These are phyloP conservation scores for Leccinum olivaceopallidum DNA, from an alignment of 768 basidiomycete genomes.

Conservation along the genomic window DNA sequence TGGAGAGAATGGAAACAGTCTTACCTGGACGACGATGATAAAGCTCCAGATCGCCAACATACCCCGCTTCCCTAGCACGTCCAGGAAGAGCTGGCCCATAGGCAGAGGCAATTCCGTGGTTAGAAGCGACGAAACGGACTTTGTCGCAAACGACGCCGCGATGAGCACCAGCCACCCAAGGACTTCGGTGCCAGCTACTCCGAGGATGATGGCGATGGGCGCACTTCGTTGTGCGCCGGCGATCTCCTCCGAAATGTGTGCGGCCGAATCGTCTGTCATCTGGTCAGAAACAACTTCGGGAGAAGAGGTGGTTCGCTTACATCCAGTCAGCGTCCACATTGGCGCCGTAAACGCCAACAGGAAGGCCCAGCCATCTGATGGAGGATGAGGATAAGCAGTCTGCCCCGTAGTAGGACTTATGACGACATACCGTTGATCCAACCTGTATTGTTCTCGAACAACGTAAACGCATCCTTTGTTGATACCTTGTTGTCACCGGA, in stretches of 20 bases:
- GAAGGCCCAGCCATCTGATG: conserved; percentile 72
- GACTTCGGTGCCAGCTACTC: conserved; percentile 57
- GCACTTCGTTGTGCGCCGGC: conserved; percentile 62
- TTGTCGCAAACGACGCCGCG: conserved; percentile 62
- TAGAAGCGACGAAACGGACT: conserved; percentile 43
- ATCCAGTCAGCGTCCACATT: conserved; percentile 81
- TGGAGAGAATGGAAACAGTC: background rate
- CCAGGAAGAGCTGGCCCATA: conserved; percentile 71
- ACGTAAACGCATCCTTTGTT: conserved; percentile 64
- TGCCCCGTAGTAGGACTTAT: background rate
- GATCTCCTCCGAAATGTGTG: conserved; percentile 74
- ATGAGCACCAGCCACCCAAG: conserved; percentile 70
- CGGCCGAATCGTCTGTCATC: conserved; percentile 67
- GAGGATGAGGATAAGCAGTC: background rate
- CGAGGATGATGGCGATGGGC: conserved; percentile 68
- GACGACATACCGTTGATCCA: conserved; percentile 55
- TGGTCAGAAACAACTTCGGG: background rate
- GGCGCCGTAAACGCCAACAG: conserved; percentile 70
- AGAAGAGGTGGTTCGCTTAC: conserved; percentile 38
- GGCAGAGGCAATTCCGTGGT: conserved; percentile 54
- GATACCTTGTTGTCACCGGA: conserved; percentile 62
- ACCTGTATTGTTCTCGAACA: conserved; percentile 71
- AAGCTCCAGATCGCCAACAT: conserved; percentile 75
- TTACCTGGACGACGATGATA: conserved; percentile 62
- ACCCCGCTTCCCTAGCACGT: conserved; percentile 63